Evolutionary conservation across 176 grass and related monocot genomes (phyloP), one percentile per base, ranked within the genome.

Genomic region (Oryza meyeriana): DNA sequence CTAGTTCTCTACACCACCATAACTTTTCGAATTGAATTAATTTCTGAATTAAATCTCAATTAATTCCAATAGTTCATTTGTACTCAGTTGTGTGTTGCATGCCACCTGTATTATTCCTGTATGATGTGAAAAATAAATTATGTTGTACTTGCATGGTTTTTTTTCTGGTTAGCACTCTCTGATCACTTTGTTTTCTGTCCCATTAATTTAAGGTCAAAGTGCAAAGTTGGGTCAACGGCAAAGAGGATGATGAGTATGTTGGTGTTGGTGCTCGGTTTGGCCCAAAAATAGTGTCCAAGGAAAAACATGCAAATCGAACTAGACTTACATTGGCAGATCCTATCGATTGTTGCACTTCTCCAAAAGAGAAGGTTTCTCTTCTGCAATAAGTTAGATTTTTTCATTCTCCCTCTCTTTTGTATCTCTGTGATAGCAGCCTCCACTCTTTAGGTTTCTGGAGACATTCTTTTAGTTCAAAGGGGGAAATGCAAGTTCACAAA

Each of bases 241-340:
- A 79, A 20, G 92, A 95, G 78, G 87, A 73, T 20, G 82, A 63
- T 8, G 92, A 98, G 75, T 95, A 91, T 74, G 95, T 98, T 47
- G 95, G 95, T 31, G 95, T 98, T 17, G 92, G 95, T 50, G 95
- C 95, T 26, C 86, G 95, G 10, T 98, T 98, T 58, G 95, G 95
- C 52, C 86, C 89, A 44, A 91, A 88, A 44, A 98, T 98, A 18
- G 95, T 79, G 22, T 98, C 95, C 27, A 98, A 98, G 83, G 92
- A 98, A 70, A 98, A 95, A 66, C 82, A 80, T 2, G 92, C 92
- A 6, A 95, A 88, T 79, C 71, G 92, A 80, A 89, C 89, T 66
- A 88, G 64, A 38, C 88, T 98, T 55, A 86, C 79, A 2, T 26
- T 95, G 45, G 75, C 95, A 10, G 93, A 95, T 77, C 95, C 95